Percentiles rank a stretch among this genome's conserved stretches.
These are phyloP conservation scores for Pezicula rhizophila DNA, from an alignment of 2,329 filamentous ascomycete genomes.

Conservation along the genomic window DNA sequence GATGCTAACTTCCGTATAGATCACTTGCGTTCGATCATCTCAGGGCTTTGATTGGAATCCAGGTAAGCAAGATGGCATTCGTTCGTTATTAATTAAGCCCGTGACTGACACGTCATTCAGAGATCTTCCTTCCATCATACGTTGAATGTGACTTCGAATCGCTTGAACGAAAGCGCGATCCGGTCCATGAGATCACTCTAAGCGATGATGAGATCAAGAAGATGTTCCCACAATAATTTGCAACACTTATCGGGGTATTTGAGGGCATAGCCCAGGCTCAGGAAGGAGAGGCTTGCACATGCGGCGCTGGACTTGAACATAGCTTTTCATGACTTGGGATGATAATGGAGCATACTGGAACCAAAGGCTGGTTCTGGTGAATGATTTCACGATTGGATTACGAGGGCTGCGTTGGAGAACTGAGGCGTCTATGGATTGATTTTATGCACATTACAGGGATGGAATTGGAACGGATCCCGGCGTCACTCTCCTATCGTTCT, in stretches of 20 bases:
- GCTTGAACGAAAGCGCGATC: conserved; percentile 69
- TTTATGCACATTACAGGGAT: conserved; percentile 1
- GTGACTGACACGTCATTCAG: conserved; percentile 33
- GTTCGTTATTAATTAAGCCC: not conserved
- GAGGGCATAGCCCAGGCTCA: conserved; percentile 9
- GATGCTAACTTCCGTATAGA: conserved; percentile 38
- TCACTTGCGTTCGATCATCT: conserved; percentile 72
- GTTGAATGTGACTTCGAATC: conserved; percentile 69
- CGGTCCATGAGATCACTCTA: conserved; percentile 70
- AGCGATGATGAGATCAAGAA: conserved; percentile 70
- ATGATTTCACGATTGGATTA: conserved; percentile 2
- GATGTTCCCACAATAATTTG: conserved; percentile 55
- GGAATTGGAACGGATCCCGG: conserved; percentile 1
- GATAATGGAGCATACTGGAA: conserved; percentile 17
- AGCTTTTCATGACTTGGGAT: conserved; percentile 20
- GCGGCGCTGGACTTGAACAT: conserved; percentile 23
- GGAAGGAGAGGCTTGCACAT: conserved; percentile 16
- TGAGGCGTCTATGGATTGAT: conserved; percentile 12
- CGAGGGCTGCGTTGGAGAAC: conserved; percentile 4
- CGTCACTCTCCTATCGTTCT: too few relatives aligned
- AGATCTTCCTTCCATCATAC: conserved; percentile 77
- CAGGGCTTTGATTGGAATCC: conserved; percentile 83
- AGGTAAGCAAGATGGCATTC: conserved; percentile 37
- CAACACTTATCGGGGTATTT: conserved; percentile 9
- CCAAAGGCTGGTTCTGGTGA: not conserved